These are phyloP conservation scores for Nelumbo lutea DNA, from an alignment of 164 flowering plant species.

Conservation along the genomic window DNA sequence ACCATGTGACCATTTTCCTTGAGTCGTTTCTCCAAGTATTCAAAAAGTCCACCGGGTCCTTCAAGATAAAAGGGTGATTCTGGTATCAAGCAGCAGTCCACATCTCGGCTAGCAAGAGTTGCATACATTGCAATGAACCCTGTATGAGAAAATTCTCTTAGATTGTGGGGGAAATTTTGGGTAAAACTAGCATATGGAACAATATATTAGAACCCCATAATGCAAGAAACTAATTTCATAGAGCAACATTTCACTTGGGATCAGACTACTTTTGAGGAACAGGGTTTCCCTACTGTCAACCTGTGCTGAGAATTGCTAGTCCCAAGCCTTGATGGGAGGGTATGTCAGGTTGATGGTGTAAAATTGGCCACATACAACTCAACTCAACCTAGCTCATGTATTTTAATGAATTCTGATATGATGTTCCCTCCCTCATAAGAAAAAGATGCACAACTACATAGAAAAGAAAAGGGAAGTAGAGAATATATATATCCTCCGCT, in stretches of 20 bases:
- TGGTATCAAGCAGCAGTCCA: conserved; percentile 97
- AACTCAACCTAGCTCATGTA: too few species aligned
- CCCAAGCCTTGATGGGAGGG: too few species aligned
- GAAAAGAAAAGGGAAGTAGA: too few species aligned
- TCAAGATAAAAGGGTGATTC: conserved; percentile 92
- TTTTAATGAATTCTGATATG: too few species aligned
- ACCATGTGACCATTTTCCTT: conserved; percentile 94
- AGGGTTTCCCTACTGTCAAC: background rate
- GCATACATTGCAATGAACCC: conserved; percentile 98
- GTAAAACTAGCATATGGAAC: background rate
- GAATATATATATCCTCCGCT: too few species aligned
- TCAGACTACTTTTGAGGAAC: background rate
- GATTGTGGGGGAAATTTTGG: background rate
- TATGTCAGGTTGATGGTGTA: too few species aligned
- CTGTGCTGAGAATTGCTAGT: too few species aligned
- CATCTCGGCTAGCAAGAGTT: conserved; percentile 97
- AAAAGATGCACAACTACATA: background rate
- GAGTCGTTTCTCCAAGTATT: conserved; percentile 66
- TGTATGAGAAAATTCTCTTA: conserved; percentile 32
- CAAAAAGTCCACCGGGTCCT: conserved; percentile 92
- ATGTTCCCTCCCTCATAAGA: too few species aligned
- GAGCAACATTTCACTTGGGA: background rate
- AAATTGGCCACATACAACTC: too few species aligned
- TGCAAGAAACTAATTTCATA: background rate
- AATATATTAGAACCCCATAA: background rate